Evolutionary conservation across 441 rosid genomes (phyloP).

Genomic region (Pelargonium fulgidum): DNA sequence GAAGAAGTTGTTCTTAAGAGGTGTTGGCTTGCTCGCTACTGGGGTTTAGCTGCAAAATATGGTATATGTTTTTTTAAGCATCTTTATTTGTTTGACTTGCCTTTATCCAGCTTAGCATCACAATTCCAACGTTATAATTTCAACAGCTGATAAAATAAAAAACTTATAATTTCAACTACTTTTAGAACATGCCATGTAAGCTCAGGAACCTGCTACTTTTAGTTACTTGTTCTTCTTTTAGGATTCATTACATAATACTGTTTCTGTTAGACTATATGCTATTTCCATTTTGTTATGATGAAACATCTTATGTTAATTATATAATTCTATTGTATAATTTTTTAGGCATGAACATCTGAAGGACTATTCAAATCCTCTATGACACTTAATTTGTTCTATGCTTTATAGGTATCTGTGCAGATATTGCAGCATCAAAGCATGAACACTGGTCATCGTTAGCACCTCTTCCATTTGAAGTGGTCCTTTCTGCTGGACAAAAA

Average conservation of each 20-base stretch:
- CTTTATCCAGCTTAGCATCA: neutral
- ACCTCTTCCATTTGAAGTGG: constrained; percentile 7
- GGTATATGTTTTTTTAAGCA: constrained; percentile 28
- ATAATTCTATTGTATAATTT: neutral
- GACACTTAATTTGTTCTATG: neutral
- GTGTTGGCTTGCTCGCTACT: constrained; percentile 81
- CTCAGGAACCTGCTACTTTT: neutral
- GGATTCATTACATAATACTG: neutral
- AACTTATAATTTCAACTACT: neutral
- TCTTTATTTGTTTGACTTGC: constrained; percentile 14
- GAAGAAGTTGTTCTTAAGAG: constrained; percentile 78
- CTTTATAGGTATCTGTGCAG: constrained; percentile 4
- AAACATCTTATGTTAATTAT: neutral
- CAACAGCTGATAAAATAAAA: neutral
- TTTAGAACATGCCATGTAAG: constrained; percentile 7
- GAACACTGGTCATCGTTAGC: constrained; percentile 7
- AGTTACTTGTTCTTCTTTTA: neutral
- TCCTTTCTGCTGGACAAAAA: constrained; percentile 8
- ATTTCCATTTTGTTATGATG: neutral
- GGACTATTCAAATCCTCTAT: neutral
- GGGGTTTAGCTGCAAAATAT: constrained; percentile 72
- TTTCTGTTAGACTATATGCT: neutral
- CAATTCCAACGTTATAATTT: neutral
- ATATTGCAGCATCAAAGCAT: constrained; percentile 5
- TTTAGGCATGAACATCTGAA: neutral